Base-by-base conservation (phyloP, 192 early-diverging fungal species). In the Entomortierella parvispora region DNA sequence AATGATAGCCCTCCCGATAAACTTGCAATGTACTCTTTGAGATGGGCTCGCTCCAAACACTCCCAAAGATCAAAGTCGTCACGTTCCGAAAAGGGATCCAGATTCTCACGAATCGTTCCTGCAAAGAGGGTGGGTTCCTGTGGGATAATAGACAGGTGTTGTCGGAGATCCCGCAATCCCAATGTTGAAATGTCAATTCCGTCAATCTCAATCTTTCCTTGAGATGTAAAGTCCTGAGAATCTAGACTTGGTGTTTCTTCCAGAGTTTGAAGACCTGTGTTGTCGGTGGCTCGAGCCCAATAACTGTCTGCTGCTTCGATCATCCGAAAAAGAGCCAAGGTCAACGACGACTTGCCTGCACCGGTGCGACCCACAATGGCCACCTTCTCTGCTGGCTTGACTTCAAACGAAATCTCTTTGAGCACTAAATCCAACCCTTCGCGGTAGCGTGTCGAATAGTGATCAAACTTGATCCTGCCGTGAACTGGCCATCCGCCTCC, bases 61-160 rank as follows among this genome's bases (percentile, higher is more conserved):
- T 81, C 60, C 94, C 94, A 95, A 23, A 95, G 62, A 44, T 86
- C 84, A 0, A 58, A 81, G 44, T 89, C 82, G 23, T 84, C 80
- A 46, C 75, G 59, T 33, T 76, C 69, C 23, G 69, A 56, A 33
- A 89, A 89, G 53, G 86, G 87, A 64, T 89, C 88, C 51, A 89
- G 49, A 37, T 89, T 89, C 40, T 75, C 83, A 65, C 65, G 85
- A 65, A 78, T 87, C 56, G 68, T 84, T 5, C 90, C 90, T 2
- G 60, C 91, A 90, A 94, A 92, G 46, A 92, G 72, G 2, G 92
- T 87, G 2, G 94, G 94, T 37, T 97, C 95, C 69, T 97, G 95
- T 20, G 95, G 94, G 54, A 97, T 94, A 32, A 97, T 92, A 1
- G 93, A 91, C 47, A 97, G 66, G 42, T 84, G 83, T 34, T 85